Conservation (phyloP, 2,329 filamentous ascomycete genomes). For the Fusarium lateritium region DNA sequence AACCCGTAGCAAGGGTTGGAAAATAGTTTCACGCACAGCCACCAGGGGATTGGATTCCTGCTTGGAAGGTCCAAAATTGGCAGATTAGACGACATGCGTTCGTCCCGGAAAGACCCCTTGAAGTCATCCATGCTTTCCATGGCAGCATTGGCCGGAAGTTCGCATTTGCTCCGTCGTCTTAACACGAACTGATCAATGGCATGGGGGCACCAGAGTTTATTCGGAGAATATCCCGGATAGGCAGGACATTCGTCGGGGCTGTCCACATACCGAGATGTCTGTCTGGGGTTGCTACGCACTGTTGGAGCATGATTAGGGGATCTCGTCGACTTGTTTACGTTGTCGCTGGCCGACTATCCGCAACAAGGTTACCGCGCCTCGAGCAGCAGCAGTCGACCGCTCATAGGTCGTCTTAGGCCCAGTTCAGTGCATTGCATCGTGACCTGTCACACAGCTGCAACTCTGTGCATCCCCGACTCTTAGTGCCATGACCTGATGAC, state of each 20-base stretch:
- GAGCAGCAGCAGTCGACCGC: constrained; percentile 5
- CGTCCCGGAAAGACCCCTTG: constrained; percentile 10
- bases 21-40: constrained; percentile 31
- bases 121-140: constrained; percentile 2
- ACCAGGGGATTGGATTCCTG: constrained; percentile 14
- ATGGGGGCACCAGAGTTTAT: constrained; percentile 9
- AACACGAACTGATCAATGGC: constrained; percentile 21
- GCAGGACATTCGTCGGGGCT: constrained; percentile 28
- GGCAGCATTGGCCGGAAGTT: constrained; percentile 23
- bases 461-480: constrained; percentile 46
- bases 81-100: constrained; percentile 5
- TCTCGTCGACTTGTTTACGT: constrained; percentile 4
- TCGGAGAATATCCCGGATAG: constrained; percentile 38
- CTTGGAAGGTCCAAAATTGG: constrained; percentile 29
- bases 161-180: constrained; percentile 22
- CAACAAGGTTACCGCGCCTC: not conserved
- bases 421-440: constrained; percentile 31
- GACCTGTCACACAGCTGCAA: constrained; percentile 45
- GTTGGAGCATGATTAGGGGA: not conserved
- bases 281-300: constrained; percentile 1
- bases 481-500: constrained; percentile 36
- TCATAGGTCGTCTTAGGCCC: constrained; percentile 17
- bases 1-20: constrained; percentile 16
- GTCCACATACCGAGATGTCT: constrained; percentile 10
- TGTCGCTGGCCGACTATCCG: constrained; percentile 5